phyloP scores from a whole-genome alignment of 495 filamentous ascomycete species.

The Mycothermus thermophilus region DNA sequence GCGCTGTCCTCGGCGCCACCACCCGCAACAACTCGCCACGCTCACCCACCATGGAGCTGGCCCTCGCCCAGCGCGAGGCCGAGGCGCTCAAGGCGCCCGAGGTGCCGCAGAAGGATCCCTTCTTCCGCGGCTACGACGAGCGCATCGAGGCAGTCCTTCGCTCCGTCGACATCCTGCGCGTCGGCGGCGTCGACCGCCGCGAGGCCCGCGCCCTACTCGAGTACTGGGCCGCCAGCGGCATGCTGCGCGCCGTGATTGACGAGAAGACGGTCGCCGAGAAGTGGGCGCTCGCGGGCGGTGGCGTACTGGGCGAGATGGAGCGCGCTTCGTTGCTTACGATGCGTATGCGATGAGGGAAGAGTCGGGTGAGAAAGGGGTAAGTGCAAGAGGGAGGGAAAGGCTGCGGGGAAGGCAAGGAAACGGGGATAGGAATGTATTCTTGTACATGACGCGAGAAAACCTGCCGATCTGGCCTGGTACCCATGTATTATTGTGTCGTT shows the following conservation, averaged over 20 bases:
- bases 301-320: slow-evolving; percentile 76
- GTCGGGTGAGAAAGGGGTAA: too few relatives aligned
- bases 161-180: slow-evolving; percentile 30
- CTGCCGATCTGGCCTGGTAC: too few relatives aligned
- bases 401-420: too few relatives aligned
- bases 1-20: slow-evolving; percentile 61
- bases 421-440: too few relatives aligned
- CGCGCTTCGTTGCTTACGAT: slow-evolving; percentile 42
- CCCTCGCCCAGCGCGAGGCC: slow-evolving; percentile 40
- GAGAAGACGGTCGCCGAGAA: slow-evolving; percentile 66
- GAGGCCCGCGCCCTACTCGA: slow-evolving; percentile 78
- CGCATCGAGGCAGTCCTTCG: slow-evolving; percentile 49
- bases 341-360: too few relatives aligned
- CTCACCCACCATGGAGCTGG: slow-evolving; percentile 49
- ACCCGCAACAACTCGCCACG: slow-evolving; percentile 49
- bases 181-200: slow-evolving; percentile 52
- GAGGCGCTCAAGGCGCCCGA: slow-evolving; percentile 16
- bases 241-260: slow-evolving; percentile 55
- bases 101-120: slow-evolving; percentile 48
- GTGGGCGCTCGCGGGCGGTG: slow-evolving; percentile 68
- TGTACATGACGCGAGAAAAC: too few relatives aligned
- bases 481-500: too few relatives aligned
- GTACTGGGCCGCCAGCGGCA: slow-evolving; percentile 81
- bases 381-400: too few relatives aligned
- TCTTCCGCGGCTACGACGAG: slow-evolving; percentile 48